Evolutionary conservation across 805 yeast genomes (phyloP).

Genomic region (Barnettozyma botsteinii): DNA sequence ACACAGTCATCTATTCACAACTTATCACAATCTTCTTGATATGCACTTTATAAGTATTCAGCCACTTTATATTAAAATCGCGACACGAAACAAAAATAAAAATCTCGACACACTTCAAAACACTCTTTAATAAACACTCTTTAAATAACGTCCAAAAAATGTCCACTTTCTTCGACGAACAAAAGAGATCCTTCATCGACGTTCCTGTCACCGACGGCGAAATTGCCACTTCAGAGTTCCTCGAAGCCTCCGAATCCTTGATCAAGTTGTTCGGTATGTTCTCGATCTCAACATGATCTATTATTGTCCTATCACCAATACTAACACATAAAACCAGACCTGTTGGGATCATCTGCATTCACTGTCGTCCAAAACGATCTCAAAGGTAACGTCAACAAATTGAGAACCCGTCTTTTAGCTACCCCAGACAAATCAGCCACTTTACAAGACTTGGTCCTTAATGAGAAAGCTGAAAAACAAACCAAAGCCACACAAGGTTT

Average conservation of each 20-base stretch:
- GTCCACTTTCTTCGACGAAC: slow-evolving; percentile 78
- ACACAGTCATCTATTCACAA: no score
- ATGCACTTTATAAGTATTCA: no score
- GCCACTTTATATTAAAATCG: no score
- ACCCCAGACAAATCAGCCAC: slow-evolving; percentile 62
- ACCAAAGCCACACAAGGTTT: slow-evolving; percentile 88
- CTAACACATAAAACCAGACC: slow-evolving; percentile 31
- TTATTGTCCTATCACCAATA: not conserved
- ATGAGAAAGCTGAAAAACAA: slow-evolving; percentile 57
- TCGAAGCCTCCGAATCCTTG: slow-evolving; percentile 79
- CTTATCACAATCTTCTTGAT: no score
- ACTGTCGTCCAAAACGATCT: slow-evolving; percentile 80
- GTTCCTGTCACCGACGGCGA: slow-evolving; percentile 60
- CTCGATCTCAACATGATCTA: not conserved
- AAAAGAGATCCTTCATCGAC: slow-evolving; percentile 68
- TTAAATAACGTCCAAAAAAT: no score
- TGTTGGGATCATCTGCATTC: slow-evolving; percentile 81
- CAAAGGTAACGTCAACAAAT: slow-evolving; percentile 79
- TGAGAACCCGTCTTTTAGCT: slow-evolving; percentile 57
- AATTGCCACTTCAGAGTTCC: slow-evolving; percentile 67
- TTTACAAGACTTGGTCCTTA: slow-evolving; percentile 68
- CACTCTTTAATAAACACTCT: no score
- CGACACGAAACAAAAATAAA: no score
- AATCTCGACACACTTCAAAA: no score
- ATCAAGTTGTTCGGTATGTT: slow-evolving; percentile 68